Base-by-base conservation (phyloP, 1,284 basidiomycete genomes). In the Polyporus tsugae region DNA sequence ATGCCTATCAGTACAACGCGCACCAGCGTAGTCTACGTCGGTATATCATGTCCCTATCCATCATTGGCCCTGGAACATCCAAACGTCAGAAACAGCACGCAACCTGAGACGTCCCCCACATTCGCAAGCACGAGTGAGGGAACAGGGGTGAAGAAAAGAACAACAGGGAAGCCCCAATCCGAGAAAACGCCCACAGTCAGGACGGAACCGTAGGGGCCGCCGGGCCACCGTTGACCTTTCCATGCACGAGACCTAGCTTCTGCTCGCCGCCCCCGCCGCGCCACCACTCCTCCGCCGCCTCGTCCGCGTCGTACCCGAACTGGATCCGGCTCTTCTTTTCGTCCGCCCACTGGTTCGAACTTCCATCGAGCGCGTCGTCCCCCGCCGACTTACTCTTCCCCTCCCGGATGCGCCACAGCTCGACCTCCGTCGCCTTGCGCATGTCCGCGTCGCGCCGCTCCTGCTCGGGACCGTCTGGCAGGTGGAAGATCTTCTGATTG, bases 381-480 rank as follows among this genome's bases (percentile, higher is more conserved):
- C 6, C 7, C 42, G 71, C 58, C 71, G 73, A 55, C 13, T 72
- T 33, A 2, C 15, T 53, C 25, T 10, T 41, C 52, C 72, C 70
- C 53, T 68, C 65, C 42, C 68, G 57, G 64, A 63, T 33, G 41
- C 55, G 53, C 49, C 65, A 65, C 39, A 84, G 68, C 63, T 83
- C 82, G 0, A 74, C 72, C 38, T 80, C 82, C 85, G 85, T 87
- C 29, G 84, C 85, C 6, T 65, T 67, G 17, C 80, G 80, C 88
- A 90, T 89, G 10, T 82, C 78, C 19, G 70, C 73, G 69, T 90
- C 88, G 19, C 89, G 81, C 44, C 75, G 77, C 63, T 82, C 75
- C 68, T 91, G 89, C 63, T 83, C 85, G 1, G 83, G 83, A 0
- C 88, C 87, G 68, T 89, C 88, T 0, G 79, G 79, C 0, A 89